A percentile compares a stretch with the other conserved stretches of the same genome.
Evolutionary conservation across 176 grass and related monocot genomes (phyloP).

Genomic region (Triticum monococcum): DNA sequence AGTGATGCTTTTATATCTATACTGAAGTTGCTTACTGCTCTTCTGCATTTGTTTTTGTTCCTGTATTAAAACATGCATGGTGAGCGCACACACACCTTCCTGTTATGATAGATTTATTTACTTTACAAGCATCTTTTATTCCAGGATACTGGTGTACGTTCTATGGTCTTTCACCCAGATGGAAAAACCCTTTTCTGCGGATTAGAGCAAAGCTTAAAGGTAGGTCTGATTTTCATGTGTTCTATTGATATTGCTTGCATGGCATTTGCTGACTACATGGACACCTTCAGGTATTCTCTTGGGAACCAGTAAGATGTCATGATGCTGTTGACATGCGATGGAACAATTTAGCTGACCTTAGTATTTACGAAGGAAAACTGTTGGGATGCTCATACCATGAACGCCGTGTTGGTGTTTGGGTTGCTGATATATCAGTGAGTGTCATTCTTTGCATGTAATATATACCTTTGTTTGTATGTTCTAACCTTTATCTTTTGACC

Average conservation of each 20-base stretch:
- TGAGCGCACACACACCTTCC: not conserved
- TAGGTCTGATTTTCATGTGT: slow-evolving; percentile 27
- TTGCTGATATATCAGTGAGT: slow-evolving; percentile 94
- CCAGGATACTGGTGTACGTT: slow-evolving; percentile 59
- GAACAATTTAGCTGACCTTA: slow-evolving; percentile 84
- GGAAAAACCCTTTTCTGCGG: slow-evolving; percentile 95
- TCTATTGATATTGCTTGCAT: not conserved
- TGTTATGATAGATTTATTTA: not conserved
- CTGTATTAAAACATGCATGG: not conserved
- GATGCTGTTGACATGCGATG: slow-evolving; percentile 90
- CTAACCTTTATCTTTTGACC: slow-evolving; percentile 31
- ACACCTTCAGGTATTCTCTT: slow-evolving; percentile 80
- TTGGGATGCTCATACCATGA: slow-evolving; percentile 86
- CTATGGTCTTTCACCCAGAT: slow-evolving; percentile 96
- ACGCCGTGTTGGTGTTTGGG: slow-evolving; percentile 80
- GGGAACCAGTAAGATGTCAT: slow-evolving; percentile 95
- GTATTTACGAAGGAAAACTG: slow-evolving; percentile 99
- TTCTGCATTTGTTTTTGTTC: not conserved
- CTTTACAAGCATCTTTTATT: slow-evolving; percentile 5
- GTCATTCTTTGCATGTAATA: slow-evolving; percentile 4
- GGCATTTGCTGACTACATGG: slow-evolving; percentile 17
- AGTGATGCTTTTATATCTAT: not conserved
- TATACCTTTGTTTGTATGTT: slow-evolving; percentile 18
- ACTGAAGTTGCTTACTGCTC: slow-evolving; percentile 6
- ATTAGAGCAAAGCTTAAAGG: slow-evolving; percentile 78